Evolutionary conservation across 2,329 filamentous ascomycete genomes (phyloP).

Genomic region (Penicillium sp.): DNA sequence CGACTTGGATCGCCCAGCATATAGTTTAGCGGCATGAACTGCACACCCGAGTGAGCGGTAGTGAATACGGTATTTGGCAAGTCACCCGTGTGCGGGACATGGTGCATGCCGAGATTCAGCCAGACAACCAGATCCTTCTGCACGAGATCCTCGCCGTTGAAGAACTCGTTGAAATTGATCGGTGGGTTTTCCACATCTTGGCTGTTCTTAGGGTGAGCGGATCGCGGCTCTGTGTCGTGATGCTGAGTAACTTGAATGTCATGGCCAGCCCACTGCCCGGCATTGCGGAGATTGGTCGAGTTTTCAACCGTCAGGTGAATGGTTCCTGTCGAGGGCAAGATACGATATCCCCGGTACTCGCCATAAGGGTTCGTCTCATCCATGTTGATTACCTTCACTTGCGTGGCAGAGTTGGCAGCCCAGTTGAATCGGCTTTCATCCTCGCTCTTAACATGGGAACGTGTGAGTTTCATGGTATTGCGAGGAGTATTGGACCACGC

Average conservation of each 20-base stretch:
- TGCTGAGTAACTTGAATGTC: neutral
- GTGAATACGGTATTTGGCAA: constrained; percentile 53
- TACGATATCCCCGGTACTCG: neutral
- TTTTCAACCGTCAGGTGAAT: neutral
- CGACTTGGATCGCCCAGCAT: neutral
- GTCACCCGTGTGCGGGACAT: constrained; percentile 56
- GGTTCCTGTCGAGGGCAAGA: neutral
- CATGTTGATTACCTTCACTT: neutral
- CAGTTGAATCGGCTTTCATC: neutral
- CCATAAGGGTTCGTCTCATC: neutral
- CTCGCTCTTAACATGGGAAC: neutral
- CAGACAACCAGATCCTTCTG: constrained; percentile 43
- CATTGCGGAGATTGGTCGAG: neutral
- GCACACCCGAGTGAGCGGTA: constrained; percentile 15
- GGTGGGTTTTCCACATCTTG: neutral
- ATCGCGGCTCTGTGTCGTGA: neutral
- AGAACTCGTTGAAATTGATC: neutral
- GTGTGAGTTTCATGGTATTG: neutral
- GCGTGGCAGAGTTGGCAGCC: neutral
- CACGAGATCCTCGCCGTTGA: neutral
- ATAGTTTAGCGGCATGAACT: constrained; percentile 7
- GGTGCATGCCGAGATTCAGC: constrained; percentile 60
- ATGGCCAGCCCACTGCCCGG: neutral
- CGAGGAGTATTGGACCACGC: neutral
- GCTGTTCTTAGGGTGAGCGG: neutral